Evolutionary conservation across 495 filamentous ascomycete species (phyloP), one percentile per base, ranked within the genome.

Genomic region (Xylaria scruposa): DNA sequence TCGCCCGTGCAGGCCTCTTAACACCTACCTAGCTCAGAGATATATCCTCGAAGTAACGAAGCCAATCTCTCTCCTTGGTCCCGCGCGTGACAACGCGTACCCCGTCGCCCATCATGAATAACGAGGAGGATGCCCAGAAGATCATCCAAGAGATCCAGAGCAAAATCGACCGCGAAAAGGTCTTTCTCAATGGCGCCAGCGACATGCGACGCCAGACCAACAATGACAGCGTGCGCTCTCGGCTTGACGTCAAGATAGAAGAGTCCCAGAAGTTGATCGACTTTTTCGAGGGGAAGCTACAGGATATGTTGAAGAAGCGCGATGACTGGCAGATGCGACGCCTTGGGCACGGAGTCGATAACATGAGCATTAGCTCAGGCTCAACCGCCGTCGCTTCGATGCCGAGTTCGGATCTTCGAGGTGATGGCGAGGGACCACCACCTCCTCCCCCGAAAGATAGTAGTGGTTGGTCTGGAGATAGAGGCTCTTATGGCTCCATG

Each of bases 161-260:
- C 84, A 98, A 99, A 93, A 98, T 98, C 83, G 94, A 98, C 87
- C 90, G 96, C 81, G 97, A 99, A 82, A 94, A 95, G 87, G 91
- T 92, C 76, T 89, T 99, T 75, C 96, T 99, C 87, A 91, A 93
- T 82, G 94, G 93, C 75, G 97, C 97, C 65, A 93, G 93, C 79
- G 88, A 91, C 70, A 97, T 99, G 93, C 91, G 94, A 85, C 92
- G 94, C 84, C 94, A 95, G 77, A 97, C 95, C 76, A 90, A 93
- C 83, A 98, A 99, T 81, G 91, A 93, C 68, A 84, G 90, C 68
- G 94, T 98, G 70, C 92, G 94, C 76, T 92, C 94, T 72, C 89
- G 92, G 71, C 90, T 96, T 75, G 95, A 98, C 72, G 90, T 90
- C 66, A 92, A 97, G 83, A 96, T 99, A 78, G 93, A 94, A 74